A percentile compares a stretch with the other conserved stretches of the same genome.
Conservation (phyloP, 169 alveolate species). For the Eimeria necatrix region DNA sequence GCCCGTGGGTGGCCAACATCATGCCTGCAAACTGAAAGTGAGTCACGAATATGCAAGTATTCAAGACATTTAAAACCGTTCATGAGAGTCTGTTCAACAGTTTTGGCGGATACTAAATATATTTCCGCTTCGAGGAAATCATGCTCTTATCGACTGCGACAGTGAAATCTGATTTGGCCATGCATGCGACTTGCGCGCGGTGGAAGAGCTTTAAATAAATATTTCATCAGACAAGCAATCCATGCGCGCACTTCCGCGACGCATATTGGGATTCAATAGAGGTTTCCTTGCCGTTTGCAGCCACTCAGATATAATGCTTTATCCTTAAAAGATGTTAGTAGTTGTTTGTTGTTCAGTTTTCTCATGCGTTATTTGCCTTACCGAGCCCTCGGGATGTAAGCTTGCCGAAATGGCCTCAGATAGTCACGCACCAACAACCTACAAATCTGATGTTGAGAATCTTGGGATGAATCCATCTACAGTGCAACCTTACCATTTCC, state of each 20-base stretch:
- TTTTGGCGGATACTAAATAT: no score
- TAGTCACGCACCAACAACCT: constrained; percentile 53
- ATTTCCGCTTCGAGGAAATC: no score
- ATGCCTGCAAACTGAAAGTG: no score
- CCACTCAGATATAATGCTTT: not conserved
- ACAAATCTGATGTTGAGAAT: not conserved
- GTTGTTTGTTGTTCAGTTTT: not conserved
- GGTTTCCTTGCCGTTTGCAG: not conserved
- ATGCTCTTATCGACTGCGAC: not conserved
- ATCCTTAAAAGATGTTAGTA: not conserved
- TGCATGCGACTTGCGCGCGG: no score
- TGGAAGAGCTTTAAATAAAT: no score
- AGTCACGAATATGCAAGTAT: no score
- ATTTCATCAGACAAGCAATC: no score
- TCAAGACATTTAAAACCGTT: no score
- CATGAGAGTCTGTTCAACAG: no score
- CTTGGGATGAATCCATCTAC: not conserved
- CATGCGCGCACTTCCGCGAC: constrained; percentile 27
- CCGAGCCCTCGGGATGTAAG: constrained; percentile 29
- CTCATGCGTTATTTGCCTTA: not conserved
- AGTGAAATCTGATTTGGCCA: not conserved
- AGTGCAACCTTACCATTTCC: constrained; percentile 5
- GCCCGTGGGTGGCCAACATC: no score
- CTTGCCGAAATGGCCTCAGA: constrained; percentile 19
- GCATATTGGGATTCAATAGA: not conserved